Evolutionary conservation across 2,329 filamentous ascomycete genomes (phyloP), one percentile per base, ranked within the genome.

Genomic region (Aspergillus ustus): DNA sequence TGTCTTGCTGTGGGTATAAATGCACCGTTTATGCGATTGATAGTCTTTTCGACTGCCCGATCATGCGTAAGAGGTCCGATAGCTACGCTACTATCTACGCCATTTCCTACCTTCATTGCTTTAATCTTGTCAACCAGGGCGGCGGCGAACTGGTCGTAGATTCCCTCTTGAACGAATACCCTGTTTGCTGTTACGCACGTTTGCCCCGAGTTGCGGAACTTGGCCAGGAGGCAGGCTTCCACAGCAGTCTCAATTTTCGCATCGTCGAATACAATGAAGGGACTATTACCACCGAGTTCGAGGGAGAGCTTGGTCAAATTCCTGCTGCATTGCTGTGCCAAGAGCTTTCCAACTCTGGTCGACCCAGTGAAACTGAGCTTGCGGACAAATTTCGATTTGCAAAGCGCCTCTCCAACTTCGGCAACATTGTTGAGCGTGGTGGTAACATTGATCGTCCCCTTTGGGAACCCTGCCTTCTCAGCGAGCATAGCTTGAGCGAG

Each of bases 11-110:
- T 6, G 19, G 7, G 20, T 4, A 22, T 19, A 40, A 11, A 44
- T 9, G 89, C 89, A 72, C 91, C 87, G 49, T 84, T 80, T 29
- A 91, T 85, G 63, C 91, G 87, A 5, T 63, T 69, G 22, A 70
- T 59, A 1, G 83, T 84, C 72, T 87, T 87, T 20, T 83, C 81
- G 0, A 87, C 52, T 8, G 61, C 63, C 3, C 46, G 49, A 11
- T 46, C 53, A 37, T 60, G 54, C 7, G 52, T 59, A 25, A 64
- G 52, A 22, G 64, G 64, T 15, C 62, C 62, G 20, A 58, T 37
- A 7, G 46, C 44, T n/a, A 59, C 49, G 17, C 53, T 54, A 2
- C 40, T 37, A 11, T 56, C 51, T 29, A 55, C 20, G 0, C 60
- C 64, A 43, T 31, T 22, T 17, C 64, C 64, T 7, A 62, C 57